Percentiles rank a stretch among this genome's conserved stretches.
These are phyloP conservation scores for Eragrostis nindensis DNA, from an alignment of 176 grass and related monocot species.

Conservation along the genomic window DNA sequence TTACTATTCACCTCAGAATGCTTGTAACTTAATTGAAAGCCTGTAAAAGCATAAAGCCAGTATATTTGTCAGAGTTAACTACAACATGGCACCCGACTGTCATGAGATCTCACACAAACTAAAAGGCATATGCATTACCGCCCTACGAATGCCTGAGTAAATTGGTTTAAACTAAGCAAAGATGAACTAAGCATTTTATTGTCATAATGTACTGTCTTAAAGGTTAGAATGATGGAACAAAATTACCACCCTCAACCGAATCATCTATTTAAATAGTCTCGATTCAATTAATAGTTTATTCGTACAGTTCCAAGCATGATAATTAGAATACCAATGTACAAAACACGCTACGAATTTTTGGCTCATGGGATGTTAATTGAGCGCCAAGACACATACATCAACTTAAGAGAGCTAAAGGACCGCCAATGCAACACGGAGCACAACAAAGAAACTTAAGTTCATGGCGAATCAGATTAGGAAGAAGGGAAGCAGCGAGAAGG, in stretches of 20 bases:
- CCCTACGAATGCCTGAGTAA: not conserved
- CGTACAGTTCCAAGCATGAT: conserved; percentile 2
- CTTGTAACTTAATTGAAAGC: not conserved
- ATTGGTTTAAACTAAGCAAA: not conserved
- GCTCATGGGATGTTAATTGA: conserved; percentile 3
- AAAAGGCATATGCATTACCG: not conserved
- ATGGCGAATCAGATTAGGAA: conserved; percentile 18
- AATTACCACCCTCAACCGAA: not conserved
- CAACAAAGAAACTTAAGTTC: conserved; percentile 11
- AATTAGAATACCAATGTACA: not conserved
- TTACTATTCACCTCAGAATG: not conserved
- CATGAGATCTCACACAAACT: not conserved
- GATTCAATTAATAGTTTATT: not conserved
- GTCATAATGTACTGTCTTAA: not conserved
- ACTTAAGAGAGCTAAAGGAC: conserved; percentile 12
- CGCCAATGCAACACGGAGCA: not conserved
- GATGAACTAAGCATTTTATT: not conserved
- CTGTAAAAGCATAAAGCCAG: not conserved
- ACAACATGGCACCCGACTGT: not conserved
- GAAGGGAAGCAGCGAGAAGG: not conserved
- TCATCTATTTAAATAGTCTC: not conserved
- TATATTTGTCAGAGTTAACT: not conserved
- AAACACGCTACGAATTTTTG: not conserved
- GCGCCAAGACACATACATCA: not conserved
- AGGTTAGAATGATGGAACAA: not conserved